Evolutionary conservation across 1,139 yeast species (phyloP).

Genomic region (Spathaspora sp.): DNA sequence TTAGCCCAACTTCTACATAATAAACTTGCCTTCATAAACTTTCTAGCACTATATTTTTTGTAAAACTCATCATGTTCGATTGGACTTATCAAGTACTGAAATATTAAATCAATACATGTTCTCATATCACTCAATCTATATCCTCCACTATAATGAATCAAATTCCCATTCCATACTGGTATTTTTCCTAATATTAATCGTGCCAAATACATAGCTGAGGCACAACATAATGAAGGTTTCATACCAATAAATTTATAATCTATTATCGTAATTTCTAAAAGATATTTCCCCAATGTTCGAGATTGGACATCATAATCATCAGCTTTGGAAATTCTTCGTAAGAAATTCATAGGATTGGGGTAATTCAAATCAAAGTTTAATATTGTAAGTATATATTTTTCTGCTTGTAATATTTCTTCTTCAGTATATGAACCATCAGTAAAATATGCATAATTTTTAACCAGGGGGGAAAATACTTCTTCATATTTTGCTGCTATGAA

Average conservation of each 20-base stretch:
- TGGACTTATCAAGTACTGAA: conserved; percentile 80
- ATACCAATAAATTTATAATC: conserved; percentile 80
- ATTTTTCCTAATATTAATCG: conserved; percentile 72
- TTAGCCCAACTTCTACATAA: conserved; percentile 92
- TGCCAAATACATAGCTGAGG: conserved; percentile 89
- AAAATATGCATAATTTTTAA: conserved; percentile 82
- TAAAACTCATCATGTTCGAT: conserved; percentile 90
- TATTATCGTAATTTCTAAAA: conserved; percentile 76
- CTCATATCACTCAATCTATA: conserved; percentile 71
- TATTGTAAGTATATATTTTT: conserved; percentile 74
- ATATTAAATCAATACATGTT: conserved; percentile 69
- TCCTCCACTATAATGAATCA: conserved; percentile 92
- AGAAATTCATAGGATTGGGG: conserved; percentile 92
- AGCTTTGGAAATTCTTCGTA: conserved; percentile 90
- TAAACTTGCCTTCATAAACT: conserved; percentile 88
- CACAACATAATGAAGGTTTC: conserved; percentile 82
- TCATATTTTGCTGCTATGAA: conserved; percentile 95
- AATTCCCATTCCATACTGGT: conserved; percentile 78
- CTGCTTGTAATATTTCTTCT: conserved; percentile 86
- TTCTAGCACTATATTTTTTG: conserved; percentile 88
- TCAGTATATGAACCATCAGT: conserved; percentile 84
- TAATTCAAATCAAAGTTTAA: conserved; percentile 78
- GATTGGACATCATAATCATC: conserved; percentile 93
- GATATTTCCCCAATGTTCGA: conserved; percentile 87
- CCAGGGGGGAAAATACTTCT: conserved; percentile 90